These are phyloP conservation scores for Fusarium musae DNA, from an alignment of 2,329 filamentous ascomycete genomes.

Conservation along the genomic window DNA sequence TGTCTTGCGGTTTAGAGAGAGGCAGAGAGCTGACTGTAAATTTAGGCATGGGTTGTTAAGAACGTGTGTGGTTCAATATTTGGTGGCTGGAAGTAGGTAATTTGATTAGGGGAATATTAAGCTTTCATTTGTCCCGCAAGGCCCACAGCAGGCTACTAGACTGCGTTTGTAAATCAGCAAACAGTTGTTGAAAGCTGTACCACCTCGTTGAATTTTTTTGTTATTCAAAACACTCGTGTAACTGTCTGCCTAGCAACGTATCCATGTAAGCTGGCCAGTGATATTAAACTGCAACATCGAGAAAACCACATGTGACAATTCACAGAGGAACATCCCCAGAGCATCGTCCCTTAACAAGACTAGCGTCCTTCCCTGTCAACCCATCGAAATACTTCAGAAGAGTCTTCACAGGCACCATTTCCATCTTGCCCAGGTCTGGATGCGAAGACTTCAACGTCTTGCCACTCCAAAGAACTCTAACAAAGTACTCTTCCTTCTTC, in stretches of 20 bases:
- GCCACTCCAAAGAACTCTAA: slow-evolving; percentile 79
- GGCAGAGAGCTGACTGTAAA: background rate
- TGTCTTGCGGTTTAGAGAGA: background rate
- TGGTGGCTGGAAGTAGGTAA: no score
- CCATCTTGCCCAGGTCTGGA: slow-evolving; percentile 73
- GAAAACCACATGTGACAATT: background rate
- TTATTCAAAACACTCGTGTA: background rate
- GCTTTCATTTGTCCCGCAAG: background rate
- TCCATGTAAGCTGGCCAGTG: background rate
- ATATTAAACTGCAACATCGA: background rate
- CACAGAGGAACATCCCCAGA: slow-evolving; percentile 14
- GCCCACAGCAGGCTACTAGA: background rate
- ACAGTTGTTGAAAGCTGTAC: background rate
- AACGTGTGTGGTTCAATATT: background rate
- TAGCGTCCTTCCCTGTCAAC: slow-evolving; percentile 67
- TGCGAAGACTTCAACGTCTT: slow-evolving; percentile 73
- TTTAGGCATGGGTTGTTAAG: background rate
- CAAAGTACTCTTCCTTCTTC: slow-evolving; percentile 57
- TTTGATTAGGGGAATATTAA: background rate
- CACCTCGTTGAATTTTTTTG: background rate
- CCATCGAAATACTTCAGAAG: slow-evolving; percentile 78
- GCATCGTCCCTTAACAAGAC: slow-evolving; percentile 53
- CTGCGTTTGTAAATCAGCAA: background rate
- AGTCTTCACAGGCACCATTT: slow-evolving; percentile 75
- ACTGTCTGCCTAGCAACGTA: background rate